Evolutionary conservation across 1,284 basidiomycete species (phyloP), one percentile per base, ranked within the genome.

Genomic region (Microbotryomycetes sp.): DNA sequence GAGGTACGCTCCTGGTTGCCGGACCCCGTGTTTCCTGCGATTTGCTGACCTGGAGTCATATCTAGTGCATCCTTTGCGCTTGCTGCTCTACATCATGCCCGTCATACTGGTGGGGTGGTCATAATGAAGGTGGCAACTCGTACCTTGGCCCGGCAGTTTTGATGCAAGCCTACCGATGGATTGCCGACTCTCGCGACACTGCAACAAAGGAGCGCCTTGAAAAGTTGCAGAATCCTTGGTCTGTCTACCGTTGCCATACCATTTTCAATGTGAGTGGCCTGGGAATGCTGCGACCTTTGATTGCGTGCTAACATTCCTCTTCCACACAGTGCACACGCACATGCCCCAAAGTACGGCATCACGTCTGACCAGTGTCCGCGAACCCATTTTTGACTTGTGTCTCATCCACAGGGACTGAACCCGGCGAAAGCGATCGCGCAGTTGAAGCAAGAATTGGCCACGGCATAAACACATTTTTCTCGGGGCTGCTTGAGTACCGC

Each of bases 51-150:
- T 65, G 68, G 75, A 45, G 75, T 73, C 71, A 9, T 24, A 27
- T 53, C 18, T 29, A 48, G 56, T 72, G 69, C 66, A 91, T 91
- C 67, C 82, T 91, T 56, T 91, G 89, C 73, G 91, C 91, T 0
- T 94, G 93, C 79, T 97, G 94, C 81, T 92, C 91, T 50, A 97
- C 93, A 0, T 91, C 88, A 54, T 97, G 93, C 82, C 91, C 91
- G 3, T 78, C 77, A 46, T 64, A 58, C 59, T 61, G 57, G 56
- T 41, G 35, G 35, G 35, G 35, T 41, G 35, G 35, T 18, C 35
- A 41, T 18, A 41, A 41, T 71, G 72, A 49, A 64, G 71, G 72
- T 5, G 11, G n/a, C 7, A 46, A n/a, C 26, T 30, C 54, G 50
- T 41, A 41, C 35, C 35, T 41, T 41, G 35, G 35, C 35, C 60